These are phyloP conservation scores for Orbilia quercus DNA, from an alignment of 2,329 filamentous ascomycete species.

Conservation along the genomic window DNA sequence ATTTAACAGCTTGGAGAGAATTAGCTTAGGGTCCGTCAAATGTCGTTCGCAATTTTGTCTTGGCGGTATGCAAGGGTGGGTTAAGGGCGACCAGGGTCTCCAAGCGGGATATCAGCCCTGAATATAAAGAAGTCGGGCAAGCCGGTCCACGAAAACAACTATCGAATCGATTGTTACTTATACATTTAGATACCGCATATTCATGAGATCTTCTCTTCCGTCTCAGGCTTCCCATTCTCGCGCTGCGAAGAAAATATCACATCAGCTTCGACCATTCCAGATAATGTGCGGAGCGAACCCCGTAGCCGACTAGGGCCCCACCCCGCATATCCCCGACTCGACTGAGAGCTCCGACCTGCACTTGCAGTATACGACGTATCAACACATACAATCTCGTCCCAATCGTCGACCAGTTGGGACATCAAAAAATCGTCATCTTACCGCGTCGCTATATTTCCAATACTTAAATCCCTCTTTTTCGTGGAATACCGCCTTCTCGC, in stretches of 20 bases:
- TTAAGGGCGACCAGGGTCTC: conserved; percentile 10
- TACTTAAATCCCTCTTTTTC: conserved; percentile 45
- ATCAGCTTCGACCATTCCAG: conserved; percentile 40
- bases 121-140: conserved; percentile 49
- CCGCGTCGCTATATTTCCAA: not conserved
- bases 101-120: conserved; percentile 41
- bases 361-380: conserved; percentile 29
- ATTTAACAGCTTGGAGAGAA: conserved; percentile 55
- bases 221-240: conserved; percentile 11
- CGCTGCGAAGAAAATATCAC: conserved; percentile 17
- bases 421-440: conserved; percentile 49
- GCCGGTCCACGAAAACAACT: conserved; percentile 23
- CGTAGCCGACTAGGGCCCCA: conserved; percentile 49
- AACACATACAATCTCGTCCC: conserved; percentile 44
- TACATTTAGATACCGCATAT: conserved; percentile 9
- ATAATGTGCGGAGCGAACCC: conserved; percentile 50
- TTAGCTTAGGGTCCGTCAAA: conserved; percentile 4
- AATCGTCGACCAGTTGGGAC: conserved; percentile 6
- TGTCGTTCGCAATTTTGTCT: conserved; percentile 56
- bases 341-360: conserved; percentile 40
- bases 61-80: conserved; percentile 46
- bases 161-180: conserved; percentile 4
- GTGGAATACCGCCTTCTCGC: conserved; percentile 13
- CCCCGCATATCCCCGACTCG: conserved; percentile 44
- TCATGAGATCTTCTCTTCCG: conserved; percentile 16